These are phyloP conservation scores for Nissolia schottii DNA, from an alignment of 306 rosid genomes.

Conservation along the genomic window DNA sequence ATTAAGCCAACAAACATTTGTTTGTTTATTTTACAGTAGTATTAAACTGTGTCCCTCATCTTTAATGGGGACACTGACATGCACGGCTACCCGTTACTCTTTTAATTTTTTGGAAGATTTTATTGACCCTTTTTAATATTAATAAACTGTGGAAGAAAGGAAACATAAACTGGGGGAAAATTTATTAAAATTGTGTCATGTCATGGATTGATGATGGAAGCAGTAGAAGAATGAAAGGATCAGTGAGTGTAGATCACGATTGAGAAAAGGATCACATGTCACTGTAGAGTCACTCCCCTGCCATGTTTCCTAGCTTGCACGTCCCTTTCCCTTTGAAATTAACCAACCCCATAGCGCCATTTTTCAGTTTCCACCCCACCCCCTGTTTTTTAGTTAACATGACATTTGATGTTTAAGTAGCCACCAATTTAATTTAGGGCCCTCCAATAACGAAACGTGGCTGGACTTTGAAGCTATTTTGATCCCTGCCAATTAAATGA, in stretches of 20 bases:
- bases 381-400: neutral
- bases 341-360: neutral
- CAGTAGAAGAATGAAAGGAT: neutral
- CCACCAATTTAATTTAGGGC: conserved; percentile 17
- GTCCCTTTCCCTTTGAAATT: conserved; percentile 29
- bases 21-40: neutral
- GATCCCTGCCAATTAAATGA: neutral
- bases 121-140: neutral
- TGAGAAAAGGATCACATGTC: neutral
- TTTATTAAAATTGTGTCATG: neutral
- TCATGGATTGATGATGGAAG: neutral
- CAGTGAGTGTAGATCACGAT: neutral
- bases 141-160: neutral
- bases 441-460: conserved; percentile 21
- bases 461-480: neutral
- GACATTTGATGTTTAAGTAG: conserved; percentile 20
- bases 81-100: neutral
- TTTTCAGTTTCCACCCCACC: neutral
- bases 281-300: neutral
- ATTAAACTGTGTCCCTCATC: neutral
- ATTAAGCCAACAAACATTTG: neutral
- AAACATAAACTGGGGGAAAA: neutral
- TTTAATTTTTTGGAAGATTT: neutral
- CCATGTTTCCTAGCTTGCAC: neutral
- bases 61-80: neutral